phyloP scores from a whole-genome alignment of 2,329 filamentous ascomycete species.

The Colletotrichum melonis region DNA sequence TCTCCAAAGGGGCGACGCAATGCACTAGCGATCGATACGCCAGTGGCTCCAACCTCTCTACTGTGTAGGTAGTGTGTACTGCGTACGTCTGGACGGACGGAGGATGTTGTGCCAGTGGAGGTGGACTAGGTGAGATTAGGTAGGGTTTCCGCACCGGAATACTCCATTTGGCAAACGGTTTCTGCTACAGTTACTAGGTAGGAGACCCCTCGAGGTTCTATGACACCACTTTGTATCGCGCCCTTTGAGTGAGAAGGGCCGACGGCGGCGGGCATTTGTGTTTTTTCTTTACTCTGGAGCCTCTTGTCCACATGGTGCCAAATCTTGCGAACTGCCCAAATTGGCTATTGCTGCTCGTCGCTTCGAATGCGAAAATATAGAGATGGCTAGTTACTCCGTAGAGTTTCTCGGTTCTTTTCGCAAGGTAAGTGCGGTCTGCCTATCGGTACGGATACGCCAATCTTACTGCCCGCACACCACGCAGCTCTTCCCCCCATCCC shows the following conservation, averaged over 20 bases:
- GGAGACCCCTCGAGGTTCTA: neutral
- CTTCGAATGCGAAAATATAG: neutral
- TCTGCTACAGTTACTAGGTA: neutral
- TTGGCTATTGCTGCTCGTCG: neutral
- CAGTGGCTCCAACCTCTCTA: neutral
- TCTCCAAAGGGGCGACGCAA: neutral
- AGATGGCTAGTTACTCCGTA: neutral
- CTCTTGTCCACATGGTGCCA: neutral
- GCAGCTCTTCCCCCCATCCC: neutral
- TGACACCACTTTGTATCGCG: neutral
- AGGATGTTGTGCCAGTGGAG: neutral
- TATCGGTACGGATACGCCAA: neutral
- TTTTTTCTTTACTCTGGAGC: neutral
- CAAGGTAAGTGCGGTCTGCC: neutral
- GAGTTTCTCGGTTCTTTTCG: neutral
- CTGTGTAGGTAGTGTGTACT: too few species aligned
- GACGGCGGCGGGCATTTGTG: neutral
- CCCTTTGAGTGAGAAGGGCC: neutral
- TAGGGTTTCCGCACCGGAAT: neutral
- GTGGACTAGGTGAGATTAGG: neutral
- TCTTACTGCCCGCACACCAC: constrained; percentile 5
- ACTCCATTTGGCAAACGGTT: constrained; percentile 5
- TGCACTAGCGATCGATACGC: neutral
- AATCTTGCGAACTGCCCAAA: neutral
- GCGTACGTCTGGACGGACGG: neutral